phyloP scores from a whole-genome alignment of 2,329 filamentous ascomycete species.

The Fusarium ambrosium region DNA sequence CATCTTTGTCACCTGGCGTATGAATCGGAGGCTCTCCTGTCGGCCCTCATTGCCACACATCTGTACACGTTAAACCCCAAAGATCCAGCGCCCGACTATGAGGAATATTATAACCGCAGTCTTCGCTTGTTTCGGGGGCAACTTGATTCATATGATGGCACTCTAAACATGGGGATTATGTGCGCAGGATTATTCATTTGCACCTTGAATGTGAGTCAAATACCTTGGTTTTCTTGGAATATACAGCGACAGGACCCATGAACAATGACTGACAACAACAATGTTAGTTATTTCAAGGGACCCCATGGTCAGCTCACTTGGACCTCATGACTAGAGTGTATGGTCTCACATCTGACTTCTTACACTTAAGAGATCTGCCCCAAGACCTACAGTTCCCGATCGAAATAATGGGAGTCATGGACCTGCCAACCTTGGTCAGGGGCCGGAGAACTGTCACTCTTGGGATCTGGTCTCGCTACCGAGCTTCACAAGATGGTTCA shows the following conservation, averaged over 20 bases:
- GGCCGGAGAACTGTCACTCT: constrained; percentile 25
- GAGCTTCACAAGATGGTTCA: constrained; percentile 13
- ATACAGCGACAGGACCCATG: no score
- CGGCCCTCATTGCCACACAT: constrained; percentile 25
- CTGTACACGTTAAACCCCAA: constrained; percentile 22
- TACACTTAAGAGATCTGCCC: neutral
- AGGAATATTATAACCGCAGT: constrained; percentile 26
- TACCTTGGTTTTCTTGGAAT: neutral
- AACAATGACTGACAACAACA: neutral
- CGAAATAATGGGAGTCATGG: constrained; percentile 40
- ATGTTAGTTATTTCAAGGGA: constrained; percentile 33
- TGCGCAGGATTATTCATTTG: constrained; percentile 29
- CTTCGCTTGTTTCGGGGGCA: constrained; percentile 27
- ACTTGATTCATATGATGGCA: constrained; percentile 12
- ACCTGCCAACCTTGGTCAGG: constrained; percentile 37
- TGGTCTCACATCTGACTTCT: constrained; percentile 4
- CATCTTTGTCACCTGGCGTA: constrained; percentile 11
- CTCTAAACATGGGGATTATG: constrained; percentile 13
- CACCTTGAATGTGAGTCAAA: constrained; percentile 26
- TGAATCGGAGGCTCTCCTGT: constrained; percentile 24
- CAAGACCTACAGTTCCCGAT: constrained; percentile 9
- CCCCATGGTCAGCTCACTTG: constrained; percentile 27
- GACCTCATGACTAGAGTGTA: constrained; percentile 38
- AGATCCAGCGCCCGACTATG: constrained; percentile 9
- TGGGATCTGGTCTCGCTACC: constrained; percentile 26